Base-by-base conservation (phyloP, 805 yeast genomes). In the Monosporozyma servazzii region DNA sequence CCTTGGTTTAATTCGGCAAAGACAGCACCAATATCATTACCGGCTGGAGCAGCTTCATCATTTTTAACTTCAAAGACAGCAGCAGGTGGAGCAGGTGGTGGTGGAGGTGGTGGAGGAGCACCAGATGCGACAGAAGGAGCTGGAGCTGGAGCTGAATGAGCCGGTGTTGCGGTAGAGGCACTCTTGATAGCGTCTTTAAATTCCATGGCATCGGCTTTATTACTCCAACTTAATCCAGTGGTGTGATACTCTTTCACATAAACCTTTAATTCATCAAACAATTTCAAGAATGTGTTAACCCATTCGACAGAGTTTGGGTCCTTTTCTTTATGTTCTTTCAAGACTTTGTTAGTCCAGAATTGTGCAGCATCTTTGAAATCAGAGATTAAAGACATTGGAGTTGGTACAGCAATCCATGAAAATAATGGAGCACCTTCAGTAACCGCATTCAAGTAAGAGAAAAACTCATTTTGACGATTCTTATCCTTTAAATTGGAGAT, bases 1-100 rank as follows among this genome's bases (percentile, higher is more conserved):
- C 99, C 99, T 71, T 84, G 77, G 71, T 84, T 89, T 57, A 93
- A 74, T 58, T 86, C 95, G n/a, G 87, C 83, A 68, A 93, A 93
- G 13, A 93, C 96, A 1, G 98, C 98, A 58, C 75, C 76, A 73
- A 91, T 79, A 42, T 96, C 93, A 44, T 73, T 73, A 21, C 60
- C 58, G 17, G 49, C n/a, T 54, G 65, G 51, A 53, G 65, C 49
- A 15, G 64, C 56, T 1, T 65, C 49, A 11, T 56, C 51, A 15
- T 56, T 60, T 0, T 71, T 50, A 1, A 62, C 64, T 52, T 78
- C 81, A 62, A 81, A 86, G 37, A 85, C 73, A 51, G 82, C 71
- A 9, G 95, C 82, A 27, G 96, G 91, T 9, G 96, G 95, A 2
- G 95, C 88, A 1, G 93, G 91, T 3, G 96, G 95, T 2, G 96